Evolutionary conservation across 768 basidiomycete genomes (phyloP).

Genomic region (Lentinula boryana): DNA sequence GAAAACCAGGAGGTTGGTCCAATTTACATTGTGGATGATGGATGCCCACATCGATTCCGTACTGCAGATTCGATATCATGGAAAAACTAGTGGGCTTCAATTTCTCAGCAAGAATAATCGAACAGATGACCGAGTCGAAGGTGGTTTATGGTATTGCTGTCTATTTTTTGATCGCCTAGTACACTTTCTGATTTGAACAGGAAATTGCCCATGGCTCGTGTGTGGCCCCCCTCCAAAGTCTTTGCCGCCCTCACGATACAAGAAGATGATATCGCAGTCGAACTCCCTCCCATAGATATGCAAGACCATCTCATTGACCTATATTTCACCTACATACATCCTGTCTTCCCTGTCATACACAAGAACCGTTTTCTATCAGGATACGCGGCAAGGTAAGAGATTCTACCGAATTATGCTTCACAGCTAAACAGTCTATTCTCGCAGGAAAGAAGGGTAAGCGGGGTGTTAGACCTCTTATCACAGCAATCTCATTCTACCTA

Average conservation of each 20-base stretch:
- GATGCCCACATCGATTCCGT: not conserved
- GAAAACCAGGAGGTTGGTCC: conserved; percentile 63
- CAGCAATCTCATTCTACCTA: not conserved
- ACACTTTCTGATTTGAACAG: conserved; percentile 25
- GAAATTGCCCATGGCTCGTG: conserved; percentile 68
- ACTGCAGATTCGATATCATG: conserved; percentile 75
- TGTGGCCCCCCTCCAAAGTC: conserved; percentile 60
- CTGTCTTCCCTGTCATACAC: conserved; percentile 77
- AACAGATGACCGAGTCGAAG: conserved; percentile 61
- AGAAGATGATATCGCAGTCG: conserved; percentile 38
- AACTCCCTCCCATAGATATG: conserved; percentile 52
- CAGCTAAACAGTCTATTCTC: not conserved
- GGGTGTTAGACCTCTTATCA: not conserved
- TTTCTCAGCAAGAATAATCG: conserved; percentile 63
- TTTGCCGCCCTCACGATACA: conserved; percentile 28
- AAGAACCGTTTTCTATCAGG: conserved; percentile 63
- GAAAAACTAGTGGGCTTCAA: conserved; percentile 70
- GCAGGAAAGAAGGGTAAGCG: conserved; percentile 9
- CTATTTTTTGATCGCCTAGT: conserved; percentile 7
- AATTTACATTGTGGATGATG: not conserved
- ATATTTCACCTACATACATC: conserved; percentile 83
- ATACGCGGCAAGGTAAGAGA: conserved; percentile 45
- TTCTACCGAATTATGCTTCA: not conserved
- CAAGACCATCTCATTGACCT: conserved; percentile 68
- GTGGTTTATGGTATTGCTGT: conserved; percentile 54